Evolutionary conservation across 2,329 filamentous ascomycete species (phyloP), one percentile per base, ranked within the genome.

Genomic region (Lasiodiplodia gonubiensis): DNA sequence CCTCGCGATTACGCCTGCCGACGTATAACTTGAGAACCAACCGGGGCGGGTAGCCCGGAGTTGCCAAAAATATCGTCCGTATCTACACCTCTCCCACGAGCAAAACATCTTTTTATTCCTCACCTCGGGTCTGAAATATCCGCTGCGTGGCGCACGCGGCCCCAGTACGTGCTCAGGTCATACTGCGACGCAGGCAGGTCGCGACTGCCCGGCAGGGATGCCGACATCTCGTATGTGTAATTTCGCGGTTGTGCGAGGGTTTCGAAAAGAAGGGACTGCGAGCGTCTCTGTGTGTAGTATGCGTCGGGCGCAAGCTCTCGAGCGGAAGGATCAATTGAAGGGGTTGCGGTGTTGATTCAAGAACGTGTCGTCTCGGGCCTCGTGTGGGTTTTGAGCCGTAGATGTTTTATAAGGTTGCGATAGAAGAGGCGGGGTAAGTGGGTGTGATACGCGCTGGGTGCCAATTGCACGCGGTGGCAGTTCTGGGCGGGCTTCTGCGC

Each of bases 81-180:
- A 33, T 33, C 30, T 8, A 8, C 30, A 8, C 30, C 10, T 4
- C 33, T 53, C n/a, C 25, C n/a, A 8, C 5, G 21, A 48, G 16
- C 18, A 33, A 23, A 51, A 23, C 21, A 52, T 52, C 14, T 37
- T 70, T 71, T 70, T 70, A 75, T 68, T 67, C 74, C 92, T 89
- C 85, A 98, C 94, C 94, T 95, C 72, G 95, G 95, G 84, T 99
- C 95, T 77, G 94, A 91, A 74, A 99, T 89, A 74, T 94, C 90
- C 69, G 92, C 90, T 21, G 93, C 90, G 83, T 99, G 94, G 81
- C 87, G 88, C 76, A 98, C 95, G 68, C 95, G 90, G 71, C 95
- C 95, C 92, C 92, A 95, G 83, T 99, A 99, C 55, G 94, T 97
- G 77, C 81, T 88, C 75, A 99, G 86, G 78, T 99, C 92, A 86